These are phyloP conservation scores for Arxiozyma bovina DNA, from an alignment of 1,139 yeast species.

Conservation along the genomic window DNA sequence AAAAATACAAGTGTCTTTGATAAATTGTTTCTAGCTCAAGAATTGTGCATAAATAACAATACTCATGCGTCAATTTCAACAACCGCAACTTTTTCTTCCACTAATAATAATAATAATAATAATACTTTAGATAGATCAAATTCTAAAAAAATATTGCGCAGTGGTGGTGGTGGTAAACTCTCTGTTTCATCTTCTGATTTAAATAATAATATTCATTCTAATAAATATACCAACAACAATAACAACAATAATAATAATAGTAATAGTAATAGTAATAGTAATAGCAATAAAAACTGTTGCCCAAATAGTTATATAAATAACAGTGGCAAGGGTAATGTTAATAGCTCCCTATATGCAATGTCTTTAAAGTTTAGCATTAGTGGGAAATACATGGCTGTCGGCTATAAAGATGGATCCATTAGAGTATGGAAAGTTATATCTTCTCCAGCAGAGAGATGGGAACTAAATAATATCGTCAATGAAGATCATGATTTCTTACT, in stretches of 20 bases:
- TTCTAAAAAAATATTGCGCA: not conserved
- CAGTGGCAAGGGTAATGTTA: not conserved
- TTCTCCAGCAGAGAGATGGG: constrained; percentile 54
- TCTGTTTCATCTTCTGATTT: not conserved
- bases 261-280: not conserved
- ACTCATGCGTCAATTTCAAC: constrained; percentile 5
- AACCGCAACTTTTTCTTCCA: too few species aligned
- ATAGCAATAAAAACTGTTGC: not conserved
- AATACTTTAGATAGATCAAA: not conserved
- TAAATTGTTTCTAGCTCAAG: constrained; percentile 73
- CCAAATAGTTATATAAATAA: too few species aligned
- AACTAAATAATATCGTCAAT: constrained; percentile 26
- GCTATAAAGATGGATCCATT: constrained; percentile 63
- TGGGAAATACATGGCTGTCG: constrained; percentile 77
- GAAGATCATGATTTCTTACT: not conserved
- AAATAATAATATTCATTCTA: constrained; percentile 3
- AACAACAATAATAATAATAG: too few species aligned
- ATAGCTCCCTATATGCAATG: constrained; percentile 48
- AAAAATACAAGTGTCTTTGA: constrained; percentile 40
- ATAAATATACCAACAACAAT: not conserved
- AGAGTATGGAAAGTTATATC: constrained; percentile 75
- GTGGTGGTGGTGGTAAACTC: not conserved
- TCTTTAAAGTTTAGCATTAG: constrained; percentile 65
- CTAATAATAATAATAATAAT: not conserved
- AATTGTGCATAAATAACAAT: constrained; percentile 35